These are phyloP conservation scores for Agapanthus africanus DNA, from an alignment of 106 monocot species.

Conservation along the genomic window DNA sequence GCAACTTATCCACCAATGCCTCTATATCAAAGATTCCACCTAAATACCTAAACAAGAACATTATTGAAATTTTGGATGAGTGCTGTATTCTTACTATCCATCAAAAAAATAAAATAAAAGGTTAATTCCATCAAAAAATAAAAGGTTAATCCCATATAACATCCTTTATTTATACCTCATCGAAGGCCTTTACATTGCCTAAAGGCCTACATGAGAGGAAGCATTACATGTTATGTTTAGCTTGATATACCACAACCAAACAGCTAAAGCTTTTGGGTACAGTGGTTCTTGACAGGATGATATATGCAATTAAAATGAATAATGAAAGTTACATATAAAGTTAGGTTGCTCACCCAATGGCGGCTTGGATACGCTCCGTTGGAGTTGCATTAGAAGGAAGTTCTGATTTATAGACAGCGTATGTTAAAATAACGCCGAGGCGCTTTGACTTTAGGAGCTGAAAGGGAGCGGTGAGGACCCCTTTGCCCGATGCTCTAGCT, in stretches of 20 bases:
- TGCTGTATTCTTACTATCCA: slow-evolving; percentile 2
- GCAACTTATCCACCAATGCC: slow-evolving; percentile 88
- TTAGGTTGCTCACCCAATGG: slow-evolving; percentile 79
- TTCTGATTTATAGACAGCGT: slow-evolving; percentile 78
- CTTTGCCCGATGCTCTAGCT: slow-evolving; percentile 82
- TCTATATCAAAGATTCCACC: slow-evolving; percentile 98
- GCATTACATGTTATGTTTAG: too few species aligned
- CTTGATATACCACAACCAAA: too few species aligned
- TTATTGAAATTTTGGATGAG: not conserved
- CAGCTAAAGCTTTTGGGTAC: too few species aligned
- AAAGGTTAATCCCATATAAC: too few species aligned
- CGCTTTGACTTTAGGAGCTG: slow-evolving; percentile 73
- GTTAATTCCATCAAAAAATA: not conserved
- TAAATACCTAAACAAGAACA: slow-evolving; percentile 52
- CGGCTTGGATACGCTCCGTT: slow-evolving; percentile 50
- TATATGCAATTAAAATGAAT: not conserved
- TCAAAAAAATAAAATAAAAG: too few species aligned
- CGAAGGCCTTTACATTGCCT: too few species aligned
- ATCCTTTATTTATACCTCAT: too few species aligned
- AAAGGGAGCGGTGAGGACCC: slow-evolving; percentile 89
- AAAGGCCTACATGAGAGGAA: too few species aligned
- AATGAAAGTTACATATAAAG: too few species aligned
- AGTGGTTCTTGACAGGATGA: too few species aligned
- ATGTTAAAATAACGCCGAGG: slow-evolving; percentile 90
- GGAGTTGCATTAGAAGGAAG: slow-evolving; percentile 75